phyloP scores from a whole-genome alignment of 495 filamentous ascomycete genomes.

The Usnea hakonensis region DNA sequence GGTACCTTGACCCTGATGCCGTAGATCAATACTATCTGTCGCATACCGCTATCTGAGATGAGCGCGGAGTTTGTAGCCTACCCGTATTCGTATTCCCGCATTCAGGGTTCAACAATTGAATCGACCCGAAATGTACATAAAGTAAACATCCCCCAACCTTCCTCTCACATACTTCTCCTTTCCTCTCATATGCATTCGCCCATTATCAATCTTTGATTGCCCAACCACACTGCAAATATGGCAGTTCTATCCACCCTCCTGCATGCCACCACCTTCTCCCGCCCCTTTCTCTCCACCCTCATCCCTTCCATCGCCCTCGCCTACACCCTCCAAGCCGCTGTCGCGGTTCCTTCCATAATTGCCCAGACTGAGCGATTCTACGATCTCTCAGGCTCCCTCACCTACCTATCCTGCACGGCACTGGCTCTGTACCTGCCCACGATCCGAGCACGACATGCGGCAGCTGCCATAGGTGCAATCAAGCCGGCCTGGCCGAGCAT shows the following conservation, averaged over 20 bases:
- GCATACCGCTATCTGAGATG: not conserved
- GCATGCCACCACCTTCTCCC: conserved; percentile 47
- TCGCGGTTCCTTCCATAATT: conserved; percentile 51
- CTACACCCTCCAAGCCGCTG: conserved; percentile 33
- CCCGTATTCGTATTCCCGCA: not conserved
- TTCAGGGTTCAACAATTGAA: not conserved
- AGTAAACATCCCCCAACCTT: conserved; percentile 4
- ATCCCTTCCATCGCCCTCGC: conserved; percentile 49
- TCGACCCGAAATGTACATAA: conserved; percentile 3
- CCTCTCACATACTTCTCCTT: too few relatives aligned
- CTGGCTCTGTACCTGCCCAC: conserved; percentile 52
- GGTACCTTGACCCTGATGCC: not conserved
- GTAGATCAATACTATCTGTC: not conserved
- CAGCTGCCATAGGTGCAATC: conserved; percentile 29
- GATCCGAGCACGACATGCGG: conserved; percentile 42
- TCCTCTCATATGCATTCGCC: too few relatives aligned
- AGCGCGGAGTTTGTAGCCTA: not conserved
- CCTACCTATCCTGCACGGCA: conserved; percentile 50
- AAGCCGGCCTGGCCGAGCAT: conserved; percentile 44
- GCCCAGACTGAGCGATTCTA: conserved; percentile 54
- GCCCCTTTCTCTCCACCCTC: conserved; percentile 51
- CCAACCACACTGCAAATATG: conserved; percentile 28
- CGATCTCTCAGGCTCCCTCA: conserved; percentile 55
- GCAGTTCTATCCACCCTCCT: conserved; percentile 44
- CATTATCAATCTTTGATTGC: not conserved